Evolutionary conservation across 345 rosid species (phyloP), one percentile per base, ranked within the genome.

Genomic region (Tarenaya hassleriana): DNA sequence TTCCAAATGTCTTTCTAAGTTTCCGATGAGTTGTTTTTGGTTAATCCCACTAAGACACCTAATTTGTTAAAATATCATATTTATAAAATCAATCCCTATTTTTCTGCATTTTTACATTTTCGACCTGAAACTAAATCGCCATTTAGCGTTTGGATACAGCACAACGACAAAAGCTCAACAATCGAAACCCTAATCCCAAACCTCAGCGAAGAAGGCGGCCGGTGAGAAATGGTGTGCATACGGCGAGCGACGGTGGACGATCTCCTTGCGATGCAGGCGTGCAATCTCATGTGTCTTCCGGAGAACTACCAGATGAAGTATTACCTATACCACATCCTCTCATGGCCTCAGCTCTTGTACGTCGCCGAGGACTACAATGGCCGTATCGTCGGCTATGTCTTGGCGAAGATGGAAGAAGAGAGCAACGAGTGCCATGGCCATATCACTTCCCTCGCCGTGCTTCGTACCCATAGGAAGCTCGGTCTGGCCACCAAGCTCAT

Each of bases 291-390:
- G 52, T 92, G 97, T 56, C 82, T 92, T 1, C 98, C 98, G 7
- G 98, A 92, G 79, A 92, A 88, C 50, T 92, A 92, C 83, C 98
- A 92, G 81, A 92, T 92, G 98, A 92, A 92, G 75, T 88, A 92
- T 53, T 92, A 88, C 68, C 74, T 88, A 64, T 92, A 92, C 58
- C 98, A 88, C 69, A 88, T 92, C 71, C 94, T 92, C 37, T 92
- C 98, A 1, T 92, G 95, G 98, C 98, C 98, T 1, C 98, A 92
- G 86, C 94, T 92, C 21, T 95, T 88, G 59, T 88, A 88, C 71
- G 98, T 92, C 12, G 98, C 97, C 31, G 94, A 92, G 61, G 98
- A 92, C 67, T 88, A 88, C 78, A 88, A 88, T 55, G 94, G 94
- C 39, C 86, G 88, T 20, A 92, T 92, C 70, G 98, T 92, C 24